These are phyloP conservation scores for Cyamopsis tetragonoloba DNA, from an alignment of 306 rosid species.

Conservation along the genomic window DNA sequence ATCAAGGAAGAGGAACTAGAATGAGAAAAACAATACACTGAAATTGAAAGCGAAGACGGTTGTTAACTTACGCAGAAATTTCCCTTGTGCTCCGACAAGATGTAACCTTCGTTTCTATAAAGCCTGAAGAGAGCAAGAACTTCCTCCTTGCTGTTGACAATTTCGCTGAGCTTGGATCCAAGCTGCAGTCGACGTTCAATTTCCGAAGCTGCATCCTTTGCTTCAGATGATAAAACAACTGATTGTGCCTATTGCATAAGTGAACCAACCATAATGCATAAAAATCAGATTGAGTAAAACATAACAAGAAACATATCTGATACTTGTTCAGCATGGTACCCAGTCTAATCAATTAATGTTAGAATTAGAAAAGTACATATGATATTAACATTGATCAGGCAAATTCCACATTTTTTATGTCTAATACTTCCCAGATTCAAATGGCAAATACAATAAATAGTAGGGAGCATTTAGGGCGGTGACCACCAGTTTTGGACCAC, in stretches of 20 bases:
- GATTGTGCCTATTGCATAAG: slow-evolving; percentile 41
- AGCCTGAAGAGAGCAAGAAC: slow-evolving; percentile 63
- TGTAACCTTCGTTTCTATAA: slow-evolving; percentile 71
- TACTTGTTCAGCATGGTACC: background rate
- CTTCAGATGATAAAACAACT: slow-evolving; percentile 58
- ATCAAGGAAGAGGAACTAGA: background rate
- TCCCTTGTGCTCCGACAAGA: slow-evolving; percentile 66
- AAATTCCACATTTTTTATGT: background rate
- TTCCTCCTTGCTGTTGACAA: slow-evolving; percentile 59
- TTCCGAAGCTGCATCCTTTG: slow-evolving; percentile 78
- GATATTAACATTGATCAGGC: slow-evolving; percentile 3
- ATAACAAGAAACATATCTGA: background rate
- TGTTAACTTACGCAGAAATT: slow-evolving; percentile 71
- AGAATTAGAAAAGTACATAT: background rate
- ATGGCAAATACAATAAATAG: too few species aligned
- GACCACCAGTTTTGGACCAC: too few species aligned
- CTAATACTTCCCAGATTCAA: background rate
- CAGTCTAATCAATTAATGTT: slow-evolving; percentile 1
- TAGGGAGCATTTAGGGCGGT: too few species aligned
- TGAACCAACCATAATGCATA: slow-evolving; percentile 10
- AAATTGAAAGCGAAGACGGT: background rate
- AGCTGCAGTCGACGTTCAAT: slow-evolving; percentile 71
- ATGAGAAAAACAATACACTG: background rate
- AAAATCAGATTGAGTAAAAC: slow-evolving; percentile 17
- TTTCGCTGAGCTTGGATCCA: slow-evolving; percentile 87